Evolutionary conservation across 1,284 basidiomycete species (phyloP), one percentile per base, ranked within the genome.

Genomic region (Puccinia brachypodii): DNA sequence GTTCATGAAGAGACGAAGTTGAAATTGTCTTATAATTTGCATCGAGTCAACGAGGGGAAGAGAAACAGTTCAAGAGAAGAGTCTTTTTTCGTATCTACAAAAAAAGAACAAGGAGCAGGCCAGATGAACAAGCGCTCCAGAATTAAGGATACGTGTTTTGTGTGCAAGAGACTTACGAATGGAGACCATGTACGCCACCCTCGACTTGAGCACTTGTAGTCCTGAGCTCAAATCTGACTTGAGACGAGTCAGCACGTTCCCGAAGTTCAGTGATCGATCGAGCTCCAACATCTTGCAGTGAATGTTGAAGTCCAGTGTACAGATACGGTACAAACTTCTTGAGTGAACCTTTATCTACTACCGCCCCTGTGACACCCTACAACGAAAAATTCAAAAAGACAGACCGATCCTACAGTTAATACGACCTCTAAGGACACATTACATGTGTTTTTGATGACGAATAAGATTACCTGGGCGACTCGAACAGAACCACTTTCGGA

Each of bases 131-230:
- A 66, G 19, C 66, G 42, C 7, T 19, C 25, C 0, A 13, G 13
- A 53, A n/a, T 33, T 4, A 60, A 33, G 9, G 14, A 44, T 50
- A 11, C 47, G 47, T 50, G 47, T 22, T n/a, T n/a, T n/a, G n/a
- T n/a, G n/a, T n/a, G n/a, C n/a, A 72, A 73, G 76, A 7, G n/a
- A 89, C 89, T 88, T 85, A 92, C 90, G 92, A 94, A 88, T 96
- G 93, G 84, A 96, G 87, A 22, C 95, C 95, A 88, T 97, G 94
- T 28, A 98, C 95, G 60, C 94, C 94, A 77, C 96, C 96, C 88
- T 98, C 96, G 73, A 97, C 89, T 89, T 98, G 96, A 31, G 96
- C 96, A 84, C 93, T 94, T 25, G 96, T 93, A 13, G 96, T 98
- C 84, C 96, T 91, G 84, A 98, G 87, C 89, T 99, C 96, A 86